These are phyloP conservation scores for Pleurotus giganteus DNA, from an alignment of 768 basidiomycete genomes.

Conservation along the genomic window DNA sequence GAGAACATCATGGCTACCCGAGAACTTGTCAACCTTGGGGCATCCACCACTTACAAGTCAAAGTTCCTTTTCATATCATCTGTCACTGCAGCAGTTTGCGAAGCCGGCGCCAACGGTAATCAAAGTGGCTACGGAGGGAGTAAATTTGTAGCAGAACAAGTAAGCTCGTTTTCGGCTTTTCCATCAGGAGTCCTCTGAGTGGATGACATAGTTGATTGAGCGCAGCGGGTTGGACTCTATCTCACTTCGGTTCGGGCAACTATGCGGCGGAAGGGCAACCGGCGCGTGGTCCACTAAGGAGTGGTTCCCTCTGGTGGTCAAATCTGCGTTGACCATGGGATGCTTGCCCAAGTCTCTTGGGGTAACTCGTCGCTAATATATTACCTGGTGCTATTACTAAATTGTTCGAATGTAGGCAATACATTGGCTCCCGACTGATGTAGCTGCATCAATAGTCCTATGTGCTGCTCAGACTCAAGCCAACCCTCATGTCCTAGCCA, in stretches of 20 bases:
- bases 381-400: neutral
- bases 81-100: neutral
- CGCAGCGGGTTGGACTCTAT: conserved; percentile 22
- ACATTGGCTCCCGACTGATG: neutral
- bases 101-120: neutral
- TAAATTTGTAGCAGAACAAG: conserved; percentile 35
- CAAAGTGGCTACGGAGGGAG: conserved; percentile 31
- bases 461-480: neutral
- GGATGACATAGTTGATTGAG: conserved; percentile 17
- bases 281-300: conserved; percentile 33
- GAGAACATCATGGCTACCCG: neutral
- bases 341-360: conserved; percentile 20
- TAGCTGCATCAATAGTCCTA: neutral
- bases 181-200: neutral
- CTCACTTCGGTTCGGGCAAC: conserved; percentile 29
- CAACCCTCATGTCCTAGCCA: neutral
- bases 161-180: conserved; percentile 13
- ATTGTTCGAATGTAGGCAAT: neutral
- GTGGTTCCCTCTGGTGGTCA: conserved; percentile 34
- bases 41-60: neutral
- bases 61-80: neutral
- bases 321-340: conserved; percentile 23
- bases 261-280: conserved; percentile 25
- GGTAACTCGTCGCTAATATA: conserved; percentile 11
- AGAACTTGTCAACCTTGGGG: neutral